These are phyloP conservation scores for Breynia disticha DNA, from an alignment of 441 rosid species.

Conservation along the genomic window DNA sequence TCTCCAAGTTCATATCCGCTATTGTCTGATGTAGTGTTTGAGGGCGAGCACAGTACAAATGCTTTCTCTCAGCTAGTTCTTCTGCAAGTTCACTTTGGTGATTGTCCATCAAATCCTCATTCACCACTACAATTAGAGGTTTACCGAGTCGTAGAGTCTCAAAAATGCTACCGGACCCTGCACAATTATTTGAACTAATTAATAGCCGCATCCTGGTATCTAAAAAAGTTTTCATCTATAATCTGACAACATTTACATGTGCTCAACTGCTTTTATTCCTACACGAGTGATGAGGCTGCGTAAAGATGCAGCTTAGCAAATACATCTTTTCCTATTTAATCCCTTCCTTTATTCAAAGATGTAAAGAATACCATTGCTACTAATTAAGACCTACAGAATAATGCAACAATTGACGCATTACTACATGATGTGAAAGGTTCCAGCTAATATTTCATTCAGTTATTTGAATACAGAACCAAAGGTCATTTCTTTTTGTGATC, in stretches of 20 bases:
- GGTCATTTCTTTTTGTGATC: no score
- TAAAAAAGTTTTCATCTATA: not conserved
- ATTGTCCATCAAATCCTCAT: conserved; percentile 91
- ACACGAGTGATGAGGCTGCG: no score
- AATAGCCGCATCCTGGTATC: no score
- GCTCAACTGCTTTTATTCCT: not conserved
- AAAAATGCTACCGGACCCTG: conserved; percentile 89
- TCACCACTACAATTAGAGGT: conserved; percentile 80
- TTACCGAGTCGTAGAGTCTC: conserved; percentile 66
- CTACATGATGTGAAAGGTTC: no score
- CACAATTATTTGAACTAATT: conserved; percentile 3
- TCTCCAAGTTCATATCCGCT: conserved; percentile 41
- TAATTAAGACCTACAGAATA: no score
- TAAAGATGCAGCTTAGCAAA: no score
- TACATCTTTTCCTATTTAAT: no score
- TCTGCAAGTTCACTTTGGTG: conserved; percentile 84
- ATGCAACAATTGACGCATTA: no score
- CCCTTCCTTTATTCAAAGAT: no score
- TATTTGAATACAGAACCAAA: no score
- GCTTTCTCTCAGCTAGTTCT: conserved; percentile 71
- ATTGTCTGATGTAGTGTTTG: conserved; percentile 44
- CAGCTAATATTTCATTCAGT: no score
- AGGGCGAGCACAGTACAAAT: conserved; percentile 64
- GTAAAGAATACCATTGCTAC: no score
- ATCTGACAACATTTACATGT: not conserved